Percentiles rank a stretch among this genome's conserved stretches.
Evolutionary conservation across 805 yeast genomes (phyloP).

Genomic region (Candida quercuum): DNA sequence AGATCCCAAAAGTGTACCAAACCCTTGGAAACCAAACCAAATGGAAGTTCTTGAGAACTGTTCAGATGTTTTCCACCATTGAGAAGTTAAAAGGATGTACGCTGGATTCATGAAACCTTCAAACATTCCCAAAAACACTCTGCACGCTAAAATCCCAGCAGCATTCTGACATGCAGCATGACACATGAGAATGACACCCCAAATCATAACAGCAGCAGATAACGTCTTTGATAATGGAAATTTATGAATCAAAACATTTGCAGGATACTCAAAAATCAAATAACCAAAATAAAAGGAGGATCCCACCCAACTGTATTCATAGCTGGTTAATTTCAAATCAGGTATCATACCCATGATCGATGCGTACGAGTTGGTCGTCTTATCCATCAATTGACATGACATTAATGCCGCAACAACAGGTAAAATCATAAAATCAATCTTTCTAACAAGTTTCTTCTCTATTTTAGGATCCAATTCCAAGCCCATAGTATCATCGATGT

Average conservation of each 20-base stretch:
- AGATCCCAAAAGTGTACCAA: conserved; percentile 41
- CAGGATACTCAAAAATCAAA: conserved; percentile 41
- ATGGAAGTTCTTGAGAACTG: conserved; percentile 31
- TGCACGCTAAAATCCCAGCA: conserved; percentile 36
- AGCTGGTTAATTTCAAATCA: conserved; percentile 33
- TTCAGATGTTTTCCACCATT: conserved; percentile 39
- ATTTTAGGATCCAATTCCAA: conserved; percentile 7
- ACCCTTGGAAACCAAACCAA: conserved; percentile 39
- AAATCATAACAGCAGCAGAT: conserved; percentile 27
- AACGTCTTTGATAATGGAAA: conserved; percentile 37
- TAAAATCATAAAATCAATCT: conserved; percentile 31
- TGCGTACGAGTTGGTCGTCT: conserved; percentile 32
- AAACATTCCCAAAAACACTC: conserved; percentile 36
- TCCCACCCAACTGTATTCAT: conserved; percentile 38
- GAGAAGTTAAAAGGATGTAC: conserved; percentile 38
- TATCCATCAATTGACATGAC: conserved; percentile 38
- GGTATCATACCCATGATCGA: conserved; percentile 31
- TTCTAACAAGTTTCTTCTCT: conserved; percentile 28
- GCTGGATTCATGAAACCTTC: conserved; percentile 42
- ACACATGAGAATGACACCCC: conserved; percentile 33
- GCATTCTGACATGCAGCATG: conserved; percentile 30
- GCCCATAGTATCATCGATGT: conserved; percentile 20
- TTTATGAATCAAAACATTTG: conserved; percentile 33
- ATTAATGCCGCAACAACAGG: conserved; percentile 32
- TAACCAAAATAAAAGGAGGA: conserved; percentile 43